phyloP scores from a whole-genome alignment of 2,329 filamentous ascomycete genomes.

The Pseudocercospora macadamiae region DNA sequence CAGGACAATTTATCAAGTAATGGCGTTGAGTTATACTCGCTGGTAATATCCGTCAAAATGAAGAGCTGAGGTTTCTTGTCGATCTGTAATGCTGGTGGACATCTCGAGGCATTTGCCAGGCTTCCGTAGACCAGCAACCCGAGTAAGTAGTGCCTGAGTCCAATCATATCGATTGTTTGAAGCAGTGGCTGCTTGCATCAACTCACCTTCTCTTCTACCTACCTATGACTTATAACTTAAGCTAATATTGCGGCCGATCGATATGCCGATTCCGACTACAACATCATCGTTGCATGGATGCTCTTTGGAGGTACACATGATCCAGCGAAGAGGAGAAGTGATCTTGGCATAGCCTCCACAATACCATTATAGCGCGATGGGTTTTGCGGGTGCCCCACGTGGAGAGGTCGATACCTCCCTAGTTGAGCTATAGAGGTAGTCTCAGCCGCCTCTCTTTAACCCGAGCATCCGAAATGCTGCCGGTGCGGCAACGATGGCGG shows the following conservation, averaged over 20 bases:
- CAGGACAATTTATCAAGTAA: not conserved
- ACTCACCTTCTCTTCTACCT: no score
- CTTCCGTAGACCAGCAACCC: not conserved
- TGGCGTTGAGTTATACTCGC: not conserved
- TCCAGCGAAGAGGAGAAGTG: not conserved
- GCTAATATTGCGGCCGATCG: not conserved
- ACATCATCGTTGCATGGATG: not conserved
- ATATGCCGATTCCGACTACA: not conserved
- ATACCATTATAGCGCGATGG: not conserved
- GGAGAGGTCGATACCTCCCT: not conserved
- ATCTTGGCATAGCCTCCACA: not conserved
- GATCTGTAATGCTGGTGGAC: not conserved
- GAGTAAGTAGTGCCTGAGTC: not conserved
- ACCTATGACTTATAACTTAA: not conserved
- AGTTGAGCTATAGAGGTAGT: not conserved
- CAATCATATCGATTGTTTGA: not conserved
- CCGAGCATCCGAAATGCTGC: not conserved
- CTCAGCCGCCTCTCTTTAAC: not conserved
- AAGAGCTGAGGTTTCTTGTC: conserved; percentile 17
- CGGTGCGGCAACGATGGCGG: not conserved
- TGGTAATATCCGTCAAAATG: conserved; percentile 29
- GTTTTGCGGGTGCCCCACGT: not conserved
- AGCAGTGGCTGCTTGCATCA: not conserved
- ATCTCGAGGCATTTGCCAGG: not conserved
- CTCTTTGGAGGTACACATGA: no score